Conservation (phyloP, 306 rosid species). For the Cucurbita moschata region DNA sequence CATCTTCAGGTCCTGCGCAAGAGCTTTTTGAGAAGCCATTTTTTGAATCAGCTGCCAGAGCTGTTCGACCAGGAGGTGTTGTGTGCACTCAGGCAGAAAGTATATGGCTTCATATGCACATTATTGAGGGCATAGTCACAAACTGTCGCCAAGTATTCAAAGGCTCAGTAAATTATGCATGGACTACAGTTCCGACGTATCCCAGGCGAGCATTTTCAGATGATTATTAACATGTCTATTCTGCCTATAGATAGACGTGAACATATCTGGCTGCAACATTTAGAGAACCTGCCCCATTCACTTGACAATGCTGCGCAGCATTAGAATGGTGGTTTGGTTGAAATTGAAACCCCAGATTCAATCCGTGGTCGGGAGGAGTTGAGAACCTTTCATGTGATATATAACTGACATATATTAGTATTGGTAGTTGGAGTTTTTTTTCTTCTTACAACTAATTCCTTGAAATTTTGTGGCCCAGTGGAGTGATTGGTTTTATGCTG, state of each 20-base stretch:
- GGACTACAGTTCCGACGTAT: constrained; percentile 97
- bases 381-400: background rate
- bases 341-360: background rate
- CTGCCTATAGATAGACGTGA: background rate
- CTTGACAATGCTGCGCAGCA: background rate
- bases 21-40: constrained; percentile 95
- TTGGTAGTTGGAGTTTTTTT: constrained; percentile 1
- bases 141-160: constrained; percentile 79
- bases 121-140: constrained; percentile 62
- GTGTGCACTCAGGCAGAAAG: constrained; percentile 96
- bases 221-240: background rate
- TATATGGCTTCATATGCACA: constrained; percentile 94
- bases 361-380: background rate
- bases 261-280: background rate
- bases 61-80: constrained; percentile 97
- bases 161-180: constrained; percentile 95
- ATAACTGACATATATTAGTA: too few species aligned
- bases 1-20: constrained; percentile 74
- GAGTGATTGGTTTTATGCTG: constrained; percentile 96
- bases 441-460: background rate
- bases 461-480: constrained; percentile 33
- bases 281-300: too few species aligned
- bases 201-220: constrained; percentile 41
- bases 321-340: background rate
- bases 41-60: constrained; percentile 50